Evolutionary conservation across 169 alveolate species (phyloP).

Genomic region (Cyclospora cayetanensis): DNA sequence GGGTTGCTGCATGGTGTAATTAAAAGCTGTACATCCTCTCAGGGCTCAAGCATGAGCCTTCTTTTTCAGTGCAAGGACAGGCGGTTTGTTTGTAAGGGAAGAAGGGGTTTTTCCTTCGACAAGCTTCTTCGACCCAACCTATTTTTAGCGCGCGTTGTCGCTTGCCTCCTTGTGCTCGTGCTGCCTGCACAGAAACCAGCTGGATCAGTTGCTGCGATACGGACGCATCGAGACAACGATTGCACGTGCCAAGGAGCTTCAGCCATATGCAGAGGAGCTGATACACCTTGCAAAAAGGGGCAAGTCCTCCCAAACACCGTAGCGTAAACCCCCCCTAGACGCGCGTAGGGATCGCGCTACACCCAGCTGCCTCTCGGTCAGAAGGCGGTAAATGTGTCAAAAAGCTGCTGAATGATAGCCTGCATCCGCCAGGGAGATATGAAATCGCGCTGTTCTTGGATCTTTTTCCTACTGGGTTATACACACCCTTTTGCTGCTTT

Average conservation of each 20-base stretch:
- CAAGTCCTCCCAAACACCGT: constrained; percentile 41
- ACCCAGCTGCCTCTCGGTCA: no score
- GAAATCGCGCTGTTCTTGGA: no score
- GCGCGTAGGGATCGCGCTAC: no score
- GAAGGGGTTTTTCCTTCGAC: background rate
- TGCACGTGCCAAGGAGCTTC: constrained; percentile 88
- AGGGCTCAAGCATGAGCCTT: background rate
- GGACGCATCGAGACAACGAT: constrained; percentile 87
- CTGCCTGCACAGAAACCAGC: constrained; percentile 76
- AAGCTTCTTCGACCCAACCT: background rate
- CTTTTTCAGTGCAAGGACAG: background rate
- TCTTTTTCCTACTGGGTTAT: no score
- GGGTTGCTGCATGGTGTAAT: no score
- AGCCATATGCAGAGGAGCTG: constrained; percentile 90
- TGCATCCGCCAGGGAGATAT: no score
- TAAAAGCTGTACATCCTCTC: no score
- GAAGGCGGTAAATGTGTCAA: no score
- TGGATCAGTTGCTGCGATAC: constrained; percentile 82
- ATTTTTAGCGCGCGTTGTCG: background rate
- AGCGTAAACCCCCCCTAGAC: constrained; percentile 5
- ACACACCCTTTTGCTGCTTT: no score
- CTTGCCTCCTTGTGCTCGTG: background rate
- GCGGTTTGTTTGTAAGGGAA: background rate
- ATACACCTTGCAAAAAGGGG: constrained; percentile 85
- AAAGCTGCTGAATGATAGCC: no score